Evolutionary conservation across 495 filamentous ascomycete genomes (phyloP).

Genomic region (Thermochaetoides thermophila): DNA sequence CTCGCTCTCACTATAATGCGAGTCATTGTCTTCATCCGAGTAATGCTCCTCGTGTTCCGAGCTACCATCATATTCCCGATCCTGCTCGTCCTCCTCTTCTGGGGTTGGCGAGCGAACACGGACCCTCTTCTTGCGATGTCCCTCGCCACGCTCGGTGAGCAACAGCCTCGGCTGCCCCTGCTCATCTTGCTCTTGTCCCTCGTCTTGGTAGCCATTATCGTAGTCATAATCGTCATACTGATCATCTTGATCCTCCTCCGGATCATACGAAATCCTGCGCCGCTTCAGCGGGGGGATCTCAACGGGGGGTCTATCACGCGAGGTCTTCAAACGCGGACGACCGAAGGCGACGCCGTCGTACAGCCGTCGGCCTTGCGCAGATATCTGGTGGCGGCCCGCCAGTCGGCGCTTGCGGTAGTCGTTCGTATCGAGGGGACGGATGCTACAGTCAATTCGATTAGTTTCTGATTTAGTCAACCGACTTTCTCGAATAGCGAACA

Average conservation of each 20-base stretch:
- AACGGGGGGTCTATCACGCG: slow-evolving; percentile 48
- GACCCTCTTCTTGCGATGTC: slow-evolving; percentile 15
- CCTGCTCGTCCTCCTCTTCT: slow-evolving; percentile 3
- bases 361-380: slow-evolving; percentile 63
- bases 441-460: slow-evolving; percentile 40
- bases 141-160: slow-evolving; percentile 26
- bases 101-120: no score
- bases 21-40: no score
- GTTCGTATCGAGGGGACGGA: slow-evolving; percentile 61
- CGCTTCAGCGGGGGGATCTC: slow-evolving; percentile 68
- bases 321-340: slow-evolving; percentile 45
- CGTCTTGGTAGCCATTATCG: slow-evolving; percentile 13
- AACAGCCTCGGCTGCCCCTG: slow-evolving; percentile 18
- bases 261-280: slow-evolving; percentile 35
- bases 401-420: slow-evolving; percentile 63
- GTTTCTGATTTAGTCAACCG: no score
- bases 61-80: slow-evolving; percentile 18
- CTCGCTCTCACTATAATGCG: no score
- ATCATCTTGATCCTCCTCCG: slow-evolving; percentile 15
- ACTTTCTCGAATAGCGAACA: no score
- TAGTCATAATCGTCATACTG: slow-evolving; percentile 17
- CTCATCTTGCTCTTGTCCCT: no score
- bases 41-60: no score
- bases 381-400: slow-evolving; percentile 74
- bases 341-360: slow-evolving; percentile 87